Evolutionary conservation across 2,329 filamentous ascomycete genomes (phyloP), one percentile per base, ranked within the genome.

Genomic region (Hymenoscyphus albidus): DNA sequence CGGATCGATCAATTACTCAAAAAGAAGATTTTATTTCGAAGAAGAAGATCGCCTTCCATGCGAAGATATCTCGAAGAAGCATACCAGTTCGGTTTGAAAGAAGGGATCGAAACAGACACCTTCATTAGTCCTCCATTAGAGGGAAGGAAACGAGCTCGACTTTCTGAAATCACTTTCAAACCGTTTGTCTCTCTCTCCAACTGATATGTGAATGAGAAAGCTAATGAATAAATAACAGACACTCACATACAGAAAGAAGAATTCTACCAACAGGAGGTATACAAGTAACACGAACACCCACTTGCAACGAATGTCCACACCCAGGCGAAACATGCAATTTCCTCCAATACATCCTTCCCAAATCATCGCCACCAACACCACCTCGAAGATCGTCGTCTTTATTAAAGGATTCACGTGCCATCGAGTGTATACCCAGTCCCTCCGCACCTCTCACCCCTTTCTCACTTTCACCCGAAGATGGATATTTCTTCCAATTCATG

Each of bases 311-410:
- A 44, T 65, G 64, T 27, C 64, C 64, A 13, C 64, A 65, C 31
- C 64, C 55, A 32, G 57, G 60, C 14, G 27, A 56, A 31, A 58
- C 13, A 60, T 65, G 64, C 35, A 27, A 35, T 14, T 65, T 65
- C 51, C 40, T 59, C 31, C 18, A 62, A 35, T 65, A 65, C 38
- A 40, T 12, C 18, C n/a, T 39, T 10, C 22, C 64, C 9, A 58
- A 48, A 59, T 42, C 65, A 1, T 56, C 62, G 14, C 62, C 62
- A 35, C 68, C 68, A 32, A 66, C 35, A n/a, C 65, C 66, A 13
- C 68, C 68, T 48, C 58, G 48, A 12, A 48, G 68, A 18, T 63
- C 63, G 0, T 66, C 68, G 2, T 68, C 66, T 2, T 48, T 70
- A 5, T 65, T 66, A 12, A 63, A 59, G 5, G 48, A 63, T 14